Evolutionary conservation across 306 rosid species (phyloP).

Genomic region (Pachyrhizus erosus): DNA sequence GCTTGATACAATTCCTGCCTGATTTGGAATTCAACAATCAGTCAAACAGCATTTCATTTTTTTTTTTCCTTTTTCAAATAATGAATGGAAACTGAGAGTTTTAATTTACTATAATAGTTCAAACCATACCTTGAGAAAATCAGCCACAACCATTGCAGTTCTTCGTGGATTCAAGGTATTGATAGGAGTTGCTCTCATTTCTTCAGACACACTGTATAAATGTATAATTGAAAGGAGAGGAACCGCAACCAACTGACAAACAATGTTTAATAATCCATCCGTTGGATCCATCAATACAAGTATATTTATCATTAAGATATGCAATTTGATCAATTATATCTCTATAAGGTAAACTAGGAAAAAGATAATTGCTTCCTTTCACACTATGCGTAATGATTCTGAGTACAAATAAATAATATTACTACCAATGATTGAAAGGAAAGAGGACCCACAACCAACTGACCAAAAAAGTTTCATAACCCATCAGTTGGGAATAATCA

Average conservation of each 20-base stretch:
- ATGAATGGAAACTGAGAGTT: conserved; percentile 7
- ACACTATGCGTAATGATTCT: neutral
- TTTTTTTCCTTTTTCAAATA: neutral
- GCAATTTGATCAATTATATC: conserved; percentile 21
- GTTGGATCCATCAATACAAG: conserved; percentile 39
- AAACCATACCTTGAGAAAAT: conserved; percentile 73
- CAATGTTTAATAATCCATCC: conserved; percentile 44
- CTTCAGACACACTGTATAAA: conserved; percentile 81
- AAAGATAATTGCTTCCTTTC: conserved; percentile 5
- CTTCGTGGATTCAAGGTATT: conserved; percentile 93
- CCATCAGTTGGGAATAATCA: conserved; percentile 35
- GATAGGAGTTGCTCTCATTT: conserved; percentile 89
- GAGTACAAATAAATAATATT: neutral
- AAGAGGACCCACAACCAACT: conserved; percentile 65
- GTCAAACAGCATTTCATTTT: conserved; percentile 4
- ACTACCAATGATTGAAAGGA: conserved; percentile 52
- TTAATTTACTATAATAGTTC: neutral
- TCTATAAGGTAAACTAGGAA: conserved; percentile 17
- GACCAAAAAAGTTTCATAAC: conserved; percentile 41
- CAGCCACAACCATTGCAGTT: conserved; percentile 87
- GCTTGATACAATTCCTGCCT: conserved; percentile 74
- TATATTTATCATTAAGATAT: conserved; percentile 15
- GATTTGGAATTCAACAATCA: conserved; percentile 40
- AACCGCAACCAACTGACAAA: conserved; percentile 67
- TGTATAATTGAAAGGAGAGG: conserved; percentile 85